Base-by-base conservation (phyloP, 2,329 filamentous ascomycete species). In the Colletotrichum coccodes region DNA sequence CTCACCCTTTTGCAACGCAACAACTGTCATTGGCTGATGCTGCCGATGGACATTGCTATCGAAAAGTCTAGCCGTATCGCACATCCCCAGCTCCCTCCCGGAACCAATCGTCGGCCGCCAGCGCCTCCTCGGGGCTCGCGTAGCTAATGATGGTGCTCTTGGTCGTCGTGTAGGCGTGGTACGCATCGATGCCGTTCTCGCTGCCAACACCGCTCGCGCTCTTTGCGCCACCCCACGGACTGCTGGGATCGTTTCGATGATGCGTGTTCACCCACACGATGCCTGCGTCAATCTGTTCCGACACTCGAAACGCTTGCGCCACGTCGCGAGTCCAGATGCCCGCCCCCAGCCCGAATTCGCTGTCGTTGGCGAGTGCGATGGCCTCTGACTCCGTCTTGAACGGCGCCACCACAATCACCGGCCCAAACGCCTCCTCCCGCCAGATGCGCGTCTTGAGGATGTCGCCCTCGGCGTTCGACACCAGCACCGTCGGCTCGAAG, bases 381-480 rank as follows among this genome's bases (percentile, higher is more conserved):
- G 89, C 92, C 57, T 94, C 89, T 26, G 89, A 89, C 81, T 94
- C 91, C 72, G 85, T 90, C 77, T 90, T 90, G 83, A 96, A 95
- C 73, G 91, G 92, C 74, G 89, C 87, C 72, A 96, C 88, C 59
- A 91, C 87, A 77, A 92, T 90, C 44, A 95, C 93, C 9, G 93
- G 93, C 23, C 93, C 93, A 78, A 96, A 96, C 68, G 94, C 93
- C 79, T 96, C 93, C 77, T 94, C 91, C 73, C 89, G 87, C 84
- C 93, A 91, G 73, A 96, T 92, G 76, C 89, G 89, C 79, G 93
- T 92, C 75, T 89, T 81, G 40, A 89, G 85, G 88, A 94, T 85
- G 74, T 88, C 88, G 71, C 87, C 85, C 80, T 77, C 81, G 75
- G 85, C 34, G 52, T 89, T 82, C 0, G 78, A 80, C 0, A 77